phyloP scores from a whole-genome alignment of 148 eudicot species.

The Simmondsia chinensis region DNA sequence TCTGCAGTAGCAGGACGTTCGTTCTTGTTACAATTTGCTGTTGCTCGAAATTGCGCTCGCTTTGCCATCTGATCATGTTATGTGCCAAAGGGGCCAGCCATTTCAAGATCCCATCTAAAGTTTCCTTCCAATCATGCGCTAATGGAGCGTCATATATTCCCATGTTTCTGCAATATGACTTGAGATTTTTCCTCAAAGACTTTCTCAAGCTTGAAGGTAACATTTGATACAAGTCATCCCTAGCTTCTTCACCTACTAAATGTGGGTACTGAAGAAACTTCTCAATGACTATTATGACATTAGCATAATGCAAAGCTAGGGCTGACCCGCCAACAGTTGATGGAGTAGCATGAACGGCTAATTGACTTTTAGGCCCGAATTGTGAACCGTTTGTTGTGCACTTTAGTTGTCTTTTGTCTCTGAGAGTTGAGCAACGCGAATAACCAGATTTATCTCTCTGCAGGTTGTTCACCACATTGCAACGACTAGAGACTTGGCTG shows the following conservation, averaged over 20 bases:
- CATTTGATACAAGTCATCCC: constrained; percentile 90
- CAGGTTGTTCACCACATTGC: constrained; percentile 25
- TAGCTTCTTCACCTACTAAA: constrained; percentile 83
- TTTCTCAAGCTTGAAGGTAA: constrained; percentile 66
- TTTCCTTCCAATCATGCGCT: constrained; percentile 86
- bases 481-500: constrained; percentile 42
- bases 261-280: constrained; percentile 79
- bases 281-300: constrained; percentile 71
- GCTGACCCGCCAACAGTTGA: constrained; percentile 84
- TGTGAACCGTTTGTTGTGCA: constrained; percentile 17
- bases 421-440: constrained; percentile 21
- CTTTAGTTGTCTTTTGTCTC: constrained; percentile 20
- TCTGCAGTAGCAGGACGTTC: constrained; percentile 76
- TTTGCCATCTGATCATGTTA: constrained; percentile 95
- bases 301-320: constrained; percentile 84
- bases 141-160: constrained; percentile 79
- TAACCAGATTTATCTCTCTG: constrained; percentile 25
- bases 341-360: constrained; percentile 48
- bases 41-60: constrained; percentile 84
- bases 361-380: constrained; percentile 40
- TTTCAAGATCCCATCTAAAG: constrained; percentile 43
- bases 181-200: constrained; percentile 48
- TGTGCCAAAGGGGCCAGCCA: constrained; percentile 91
- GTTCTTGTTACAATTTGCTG: constrained; percentile 65
- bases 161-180: constrained; percentile 49